Percentiles rank a stretch among this genome's conserved stretches.
These are phyloP conservation scores for Chlamydomonas incerta DNA, from an alignment of 139 green algal species.

Conservation along the genomic window DNA sequence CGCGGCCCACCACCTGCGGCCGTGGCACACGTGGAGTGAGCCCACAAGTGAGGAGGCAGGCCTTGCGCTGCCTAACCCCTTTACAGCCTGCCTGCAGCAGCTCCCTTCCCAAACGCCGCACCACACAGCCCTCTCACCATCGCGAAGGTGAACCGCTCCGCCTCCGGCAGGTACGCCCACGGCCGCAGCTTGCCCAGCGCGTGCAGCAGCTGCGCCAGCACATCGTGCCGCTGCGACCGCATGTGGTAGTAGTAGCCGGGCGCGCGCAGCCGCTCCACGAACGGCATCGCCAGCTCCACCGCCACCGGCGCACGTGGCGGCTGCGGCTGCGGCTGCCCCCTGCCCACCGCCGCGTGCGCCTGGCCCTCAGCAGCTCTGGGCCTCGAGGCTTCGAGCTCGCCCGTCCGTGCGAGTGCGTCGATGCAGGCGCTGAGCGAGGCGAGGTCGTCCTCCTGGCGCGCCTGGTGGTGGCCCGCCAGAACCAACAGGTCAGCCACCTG, in stretches of 20 bases:
- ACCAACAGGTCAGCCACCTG: not conserved
- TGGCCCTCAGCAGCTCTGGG: no score
- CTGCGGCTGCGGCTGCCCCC: not conserved
- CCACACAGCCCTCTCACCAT: not conserved
- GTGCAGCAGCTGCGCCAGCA: not conserved
- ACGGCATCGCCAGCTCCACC: not conserved
- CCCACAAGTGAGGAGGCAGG: no score
- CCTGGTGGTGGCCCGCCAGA: not conserved
- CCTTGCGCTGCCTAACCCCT: no score
- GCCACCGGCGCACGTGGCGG: not conserved
- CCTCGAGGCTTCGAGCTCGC: no score
- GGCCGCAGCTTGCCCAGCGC: not conserved
- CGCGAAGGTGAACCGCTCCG: not conserved
- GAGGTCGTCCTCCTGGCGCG: not conserved
- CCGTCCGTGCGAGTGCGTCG: not conserved
- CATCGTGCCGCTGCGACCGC: not conserved
- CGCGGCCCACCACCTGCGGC: no score
- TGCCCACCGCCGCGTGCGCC: no score
- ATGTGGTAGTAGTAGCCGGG: constrained; percentile 4
- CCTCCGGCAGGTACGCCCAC: not conserved
- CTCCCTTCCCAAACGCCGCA: no score
- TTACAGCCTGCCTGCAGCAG: no score
- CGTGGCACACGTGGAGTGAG: no score
- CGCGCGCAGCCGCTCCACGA: not conserved
- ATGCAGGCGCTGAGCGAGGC: not conserved